phyloP scores from a whole-genome alignment of 2,329 filamentous ascomycete genomes.

The Phoma sp. region DNA sequence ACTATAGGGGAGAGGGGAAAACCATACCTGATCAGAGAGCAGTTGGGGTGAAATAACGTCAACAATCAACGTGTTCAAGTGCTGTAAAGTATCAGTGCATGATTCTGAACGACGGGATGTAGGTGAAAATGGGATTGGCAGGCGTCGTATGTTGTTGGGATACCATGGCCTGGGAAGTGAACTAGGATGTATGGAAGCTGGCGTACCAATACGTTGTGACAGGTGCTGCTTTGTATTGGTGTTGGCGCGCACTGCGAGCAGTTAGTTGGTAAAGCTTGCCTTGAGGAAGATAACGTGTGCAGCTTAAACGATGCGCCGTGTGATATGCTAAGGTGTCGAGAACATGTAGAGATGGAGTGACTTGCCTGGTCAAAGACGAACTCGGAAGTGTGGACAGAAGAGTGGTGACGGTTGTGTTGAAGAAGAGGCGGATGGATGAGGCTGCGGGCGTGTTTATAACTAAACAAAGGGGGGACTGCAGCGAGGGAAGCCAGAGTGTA shows the following conservation, averaged over 20 bases:
- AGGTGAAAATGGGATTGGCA: background rate
- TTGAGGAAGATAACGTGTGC: background rate
- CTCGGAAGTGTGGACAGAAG: background rate
- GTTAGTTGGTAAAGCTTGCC: background rate
- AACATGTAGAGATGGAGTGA: background rate
- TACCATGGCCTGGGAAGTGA: background rate
- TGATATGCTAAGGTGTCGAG: background rate
- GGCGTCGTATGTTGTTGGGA: background rate
- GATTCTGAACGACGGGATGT: background rate
- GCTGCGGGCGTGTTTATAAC: constrained; percentile 13
- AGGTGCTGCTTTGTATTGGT: background rate
- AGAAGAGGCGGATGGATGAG: constrained; percentile 18
- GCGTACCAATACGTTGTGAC: background rate
- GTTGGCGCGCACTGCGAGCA: background rate
- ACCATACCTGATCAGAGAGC: background rate
- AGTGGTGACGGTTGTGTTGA: constrained; percentile 8
- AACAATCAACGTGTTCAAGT: background rate
- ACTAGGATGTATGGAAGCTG: background rate
- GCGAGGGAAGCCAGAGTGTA: background rate
- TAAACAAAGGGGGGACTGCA: background rate
- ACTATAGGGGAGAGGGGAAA: no score
- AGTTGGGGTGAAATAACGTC: background rate
- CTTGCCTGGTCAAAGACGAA: background rate
- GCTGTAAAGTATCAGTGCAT: background rate
- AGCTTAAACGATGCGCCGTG: background rate